Conservation (phyloP, 148 eudicot genomes). For the Bassia scoparia region DNA sequence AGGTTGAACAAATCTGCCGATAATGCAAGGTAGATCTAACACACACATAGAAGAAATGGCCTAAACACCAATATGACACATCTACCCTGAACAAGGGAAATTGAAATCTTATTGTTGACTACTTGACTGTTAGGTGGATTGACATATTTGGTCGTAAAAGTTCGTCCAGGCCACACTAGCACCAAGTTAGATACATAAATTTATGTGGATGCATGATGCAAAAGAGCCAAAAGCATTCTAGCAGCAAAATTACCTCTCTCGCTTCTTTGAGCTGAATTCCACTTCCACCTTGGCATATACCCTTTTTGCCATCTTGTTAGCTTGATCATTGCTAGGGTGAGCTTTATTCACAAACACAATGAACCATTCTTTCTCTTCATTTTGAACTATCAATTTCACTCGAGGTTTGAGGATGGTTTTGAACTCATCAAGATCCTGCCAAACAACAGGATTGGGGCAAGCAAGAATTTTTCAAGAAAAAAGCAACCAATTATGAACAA, state of each 20-base stretch:
- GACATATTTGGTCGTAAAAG: background rate
- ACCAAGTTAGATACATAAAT: background rate
- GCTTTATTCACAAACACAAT: conserved; percentile 91
- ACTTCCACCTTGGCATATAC: conserved; percentile 91
- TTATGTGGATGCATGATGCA: conserved; percentile 4
- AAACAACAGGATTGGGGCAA: background rate
- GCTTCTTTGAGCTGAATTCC: conserved; percentile 93
- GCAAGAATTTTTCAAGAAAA: conserved; percentile 7
- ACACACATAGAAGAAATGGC: background rate
- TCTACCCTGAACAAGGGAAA: background rate
- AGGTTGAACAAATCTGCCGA: background rate
- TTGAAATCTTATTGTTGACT: background rate
- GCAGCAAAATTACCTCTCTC: conserved; percentile 63
- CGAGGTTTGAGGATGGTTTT: conserved; percentile 91
- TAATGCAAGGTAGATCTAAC: background rate
- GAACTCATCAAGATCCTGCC: conserved; percentile 94
- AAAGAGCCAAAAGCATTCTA: background rate
- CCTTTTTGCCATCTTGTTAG: conserved; percentile 89
- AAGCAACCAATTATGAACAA: background rate
- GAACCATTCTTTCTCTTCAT: conserved; percentile 94
- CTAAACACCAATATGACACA: background rate
- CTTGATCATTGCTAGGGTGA: conserved; percentile 82
- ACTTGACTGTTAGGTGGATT: background rate
- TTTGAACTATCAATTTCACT: conserved; percentile 76
- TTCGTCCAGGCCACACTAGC: background rate